phyloP scores from a whole-genome alignment of 129 eudicot genomes.

The Helianthus tuberosus region DNA sequence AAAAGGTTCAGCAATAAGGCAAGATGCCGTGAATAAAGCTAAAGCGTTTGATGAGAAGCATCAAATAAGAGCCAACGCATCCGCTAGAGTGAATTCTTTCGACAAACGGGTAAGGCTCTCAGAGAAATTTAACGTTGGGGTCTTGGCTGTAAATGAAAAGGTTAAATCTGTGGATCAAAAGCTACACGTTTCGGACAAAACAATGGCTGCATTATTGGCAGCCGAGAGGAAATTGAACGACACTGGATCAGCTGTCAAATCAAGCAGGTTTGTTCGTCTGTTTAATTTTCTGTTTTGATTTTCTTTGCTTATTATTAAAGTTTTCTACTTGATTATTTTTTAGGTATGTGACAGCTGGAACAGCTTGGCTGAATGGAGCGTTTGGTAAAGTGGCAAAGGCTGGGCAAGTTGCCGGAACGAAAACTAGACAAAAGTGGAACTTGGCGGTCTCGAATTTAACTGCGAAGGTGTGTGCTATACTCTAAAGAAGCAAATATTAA shows the following conservation, averaged over 20 bases:
- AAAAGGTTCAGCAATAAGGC: slow-evolving; percentile 86
- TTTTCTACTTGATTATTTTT: slow-evolving; percentile 18
- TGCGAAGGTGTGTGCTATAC: slow-evolving; percentile 60
- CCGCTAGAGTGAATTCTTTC: slow-evolving; percentile 76
- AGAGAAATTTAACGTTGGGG: slow-evolving; percentile 82
- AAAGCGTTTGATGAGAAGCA: slow-evolving; percentile 97
- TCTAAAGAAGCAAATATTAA: not conserved
- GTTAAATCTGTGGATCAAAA: slow-evolving; percentile 95
- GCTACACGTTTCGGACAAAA: slow-evolving; percentile 95
- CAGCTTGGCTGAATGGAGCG: slow-evolving; percentile 96
- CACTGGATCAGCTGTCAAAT: slow-evolving; percentile 98
- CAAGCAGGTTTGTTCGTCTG: slow-evolving; percentile 67
- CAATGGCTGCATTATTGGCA: slow-evolving; percentile 93
- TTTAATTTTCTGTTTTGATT: not conserved
- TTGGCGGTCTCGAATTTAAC: slow-evolving; percentile 81
- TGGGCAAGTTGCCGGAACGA: slow-evolving; percentile 95
- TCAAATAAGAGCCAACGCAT: slow-evolving; percentile 81
- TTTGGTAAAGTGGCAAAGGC: slow-evolving; percentile 93
- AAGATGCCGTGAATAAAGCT: slow-evolving; percentile 92
- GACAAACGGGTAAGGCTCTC: slow-evolving; percentile 82
- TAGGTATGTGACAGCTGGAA: slow-evolving; percentile 96
- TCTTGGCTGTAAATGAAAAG: slow-evolving; percentile 87
- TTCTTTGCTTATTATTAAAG: not conserved
- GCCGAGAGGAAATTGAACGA: slow-evolving; percentile 90
- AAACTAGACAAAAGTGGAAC: slow-evolving; percentile 86